These are phyloP conservation scores for Pseudocercospora cruenta DNA, from an alignment of 2,329 filamentous ascomycete genomes.

Conservation along the genomic window DNA sequence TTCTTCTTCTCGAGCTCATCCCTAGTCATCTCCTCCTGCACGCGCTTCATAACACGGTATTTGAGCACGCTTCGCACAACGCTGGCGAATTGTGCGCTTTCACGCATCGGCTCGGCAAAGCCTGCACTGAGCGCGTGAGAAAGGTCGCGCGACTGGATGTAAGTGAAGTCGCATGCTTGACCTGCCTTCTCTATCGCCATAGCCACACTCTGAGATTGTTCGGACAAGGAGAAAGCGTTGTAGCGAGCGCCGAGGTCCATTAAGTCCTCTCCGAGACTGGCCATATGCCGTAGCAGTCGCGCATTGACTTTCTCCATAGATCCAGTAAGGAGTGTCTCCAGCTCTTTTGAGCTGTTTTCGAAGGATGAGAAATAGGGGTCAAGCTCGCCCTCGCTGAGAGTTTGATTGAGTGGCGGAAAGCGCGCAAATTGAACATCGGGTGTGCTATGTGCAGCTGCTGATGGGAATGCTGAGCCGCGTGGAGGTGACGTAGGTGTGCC, in stretches of 20 bases:
- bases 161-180: conserved; percentile 93
- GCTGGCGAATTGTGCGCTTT: conserved; percentile 95
- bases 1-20: conserved; percentile 91
- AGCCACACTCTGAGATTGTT: conserved; percentile 84
- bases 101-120: conserved; percentile 96
- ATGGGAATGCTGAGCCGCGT: conserved; percentile 52
- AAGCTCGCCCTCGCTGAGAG: conserved; percentile 82
- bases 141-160: conserved; percentile 91
- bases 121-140: conserved; percentile 85
- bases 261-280: conserved; percentile 80
- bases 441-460: conserved; percentile 59
- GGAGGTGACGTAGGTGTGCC: conserved; percentile 61
- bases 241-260: conserved; percentile 94
- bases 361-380: conserved; percentile 96
- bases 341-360: conserved; percentile 86
- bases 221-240: conserved; percentile 94
- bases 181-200: conserved; percentile 92
- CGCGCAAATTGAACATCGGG: conserved; percentile 70
- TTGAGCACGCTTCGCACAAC: conserved; percentile 87
- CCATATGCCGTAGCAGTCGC: conserved; percentile 81
- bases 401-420: conserved; percentile 78
- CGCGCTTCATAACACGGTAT: conserved; percentile 88
- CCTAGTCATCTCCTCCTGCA: conserved; percentile 95
- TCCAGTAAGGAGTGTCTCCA: conserved; percentile 84
- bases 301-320: conserved; percentile 97